Percentiles rank a stretch among this genome's conserved stretches.
Evolutionary conservation across 768 basidiomycete genomes (phyloP).

Genomic region (Pleurotus cornucopiae): DNA sequence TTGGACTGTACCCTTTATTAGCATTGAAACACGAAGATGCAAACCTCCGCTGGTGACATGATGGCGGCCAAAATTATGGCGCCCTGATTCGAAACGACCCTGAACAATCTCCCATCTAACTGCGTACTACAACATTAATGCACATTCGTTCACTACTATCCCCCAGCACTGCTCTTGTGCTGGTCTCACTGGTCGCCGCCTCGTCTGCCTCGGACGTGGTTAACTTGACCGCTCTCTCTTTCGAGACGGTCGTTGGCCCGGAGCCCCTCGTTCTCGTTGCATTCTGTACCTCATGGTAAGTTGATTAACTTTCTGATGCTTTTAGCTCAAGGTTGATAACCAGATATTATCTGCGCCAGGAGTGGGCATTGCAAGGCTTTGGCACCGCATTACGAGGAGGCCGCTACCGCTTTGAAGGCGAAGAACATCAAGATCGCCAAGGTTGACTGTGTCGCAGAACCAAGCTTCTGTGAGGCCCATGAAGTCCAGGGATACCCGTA

Average conservation of each 20-base stretch:
- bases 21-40: too few relatives aligned
- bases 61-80: too few relatives aligned
- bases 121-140: conserved; percentile 34
- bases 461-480: conserved; percentile 84
- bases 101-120: too few relatives aligned
- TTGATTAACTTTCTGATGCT: background rate
- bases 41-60: too few relatives aligned
- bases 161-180: conserved; percentile 42
- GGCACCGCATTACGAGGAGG: conserved; percentile 91
- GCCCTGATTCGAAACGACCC: too few relatives aligned
- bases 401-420: conserved; percentile 88
- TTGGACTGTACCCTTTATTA: too few relatives aligned
- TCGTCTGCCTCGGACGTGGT: conserved; percentile 77
- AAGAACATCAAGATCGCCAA: conserved; percentile 89
- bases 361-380: conserved; percentile 96
- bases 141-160: conserved; percentile 55
- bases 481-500: conserved; percentile 94
- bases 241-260: conserved; percentile 58
- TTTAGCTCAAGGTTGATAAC: background rate
- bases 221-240: conserved; percentile 64
- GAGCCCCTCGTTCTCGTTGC: conserved; percentile 85
- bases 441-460: conserved; percentile 94
- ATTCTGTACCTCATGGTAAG: conserved; percentile 88
- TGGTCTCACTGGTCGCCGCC: conserved; percentile 48
- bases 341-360: conserved; percentile 34